Evolutionary conservation across 2,329 filamentous ascomycete species (phyloP).

Genomic region (Fusarium virguliforme): DNA sequence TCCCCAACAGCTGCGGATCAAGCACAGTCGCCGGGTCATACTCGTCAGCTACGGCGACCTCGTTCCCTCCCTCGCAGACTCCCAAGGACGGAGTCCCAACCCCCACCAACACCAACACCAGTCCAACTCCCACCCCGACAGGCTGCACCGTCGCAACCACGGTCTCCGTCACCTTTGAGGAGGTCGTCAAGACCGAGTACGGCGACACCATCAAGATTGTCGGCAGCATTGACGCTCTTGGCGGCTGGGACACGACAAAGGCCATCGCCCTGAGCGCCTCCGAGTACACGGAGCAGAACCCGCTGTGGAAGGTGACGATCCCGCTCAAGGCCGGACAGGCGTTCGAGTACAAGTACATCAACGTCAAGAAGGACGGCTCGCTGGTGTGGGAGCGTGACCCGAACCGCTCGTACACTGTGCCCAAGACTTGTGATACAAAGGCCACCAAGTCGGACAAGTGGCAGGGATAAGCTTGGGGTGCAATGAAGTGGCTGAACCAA

Average conservation of each 20-base stretch:
- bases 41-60: slow-evolving; percentile 62
- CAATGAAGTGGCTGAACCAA: not conserved
- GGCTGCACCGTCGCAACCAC: slow-evolving; percentile 60
- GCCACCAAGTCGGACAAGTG: slow-evolving; percentile 52
- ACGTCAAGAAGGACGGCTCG: slow-evolving; percentile 68
- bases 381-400: slow-evolving; percentile 77
- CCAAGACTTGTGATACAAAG: slow-evolving; percentile 52
- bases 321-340: slow-evolving; percentile 68
- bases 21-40: slow-evolving; percentile 68
- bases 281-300: slow-evolving; percentile 72
- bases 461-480: slow-evolving; percentile 43
- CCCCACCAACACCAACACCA: slow-evolving; percentile 51
- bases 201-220: slow-evolving; percentile 78
- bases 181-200: slow-evolving; percentile 68
- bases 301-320: slow-evolving; percentile 73
- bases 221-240: slow-evolving; percentile 73
- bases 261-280: slow-evolving; percentile 72
- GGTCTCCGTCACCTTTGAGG: slow-evolving; percentile 76
- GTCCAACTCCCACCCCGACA: slow-evolving; percentile 52
- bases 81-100: slow-evolving; percentile 57
- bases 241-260: slow-evolving; percentile 71
- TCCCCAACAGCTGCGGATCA: slow-evolving; percentile 66
- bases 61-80: slow-evolving; percentile 67
- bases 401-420: slow-evolving; percentile 60
- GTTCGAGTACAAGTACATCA: slow-evolving; percentile 80